A percentile compares a stretch with the other conserved stretches of the same genome.
Conservation (phyloP, 2,329 filamentous ascomycete species). For the Fusarium goolgardi region DNA sequence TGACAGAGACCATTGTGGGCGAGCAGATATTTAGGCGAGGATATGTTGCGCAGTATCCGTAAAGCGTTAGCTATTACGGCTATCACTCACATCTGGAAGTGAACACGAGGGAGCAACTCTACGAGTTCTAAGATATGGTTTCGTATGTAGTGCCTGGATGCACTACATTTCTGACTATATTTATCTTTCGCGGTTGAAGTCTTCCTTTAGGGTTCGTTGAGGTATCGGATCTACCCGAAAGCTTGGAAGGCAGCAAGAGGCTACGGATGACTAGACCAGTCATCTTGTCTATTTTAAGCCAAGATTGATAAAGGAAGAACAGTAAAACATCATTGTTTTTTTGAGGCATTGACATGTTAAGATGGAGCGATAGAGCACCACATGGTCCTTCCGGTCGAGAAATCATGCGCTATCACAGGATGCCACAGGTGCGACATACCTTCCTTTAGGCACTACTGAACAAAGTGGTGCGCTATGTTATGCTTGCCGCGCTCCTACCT, state of each 20-base stretch:
- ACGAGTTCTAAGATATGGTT: conserved; percentile 13
- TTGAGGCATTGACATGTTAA: conserved; percentile 9
- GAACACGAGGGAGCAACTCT: conserved; percentile 24
- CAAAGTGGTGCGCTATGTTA: conserved; percentile 11
- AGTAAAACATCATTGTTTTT: conserved; percentile 6
- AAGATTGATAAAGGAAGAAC: neutral
- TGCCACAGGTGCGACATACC: conserved; percentile 20
- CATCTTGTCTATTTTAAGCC: conserved; percentile 6
- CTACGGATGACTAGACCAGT: neutral
- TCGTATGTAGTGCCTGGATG: conserved; percentile 10
- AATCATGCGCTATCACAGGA: conserved; percentile 6
- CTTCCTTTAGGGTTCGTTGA: neutral
- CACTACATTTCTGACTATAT: conserved; percentile 5
- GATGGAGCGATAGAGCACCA: conserved; percentile 3
- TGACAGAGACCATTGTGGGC: conserved; percentile 1
- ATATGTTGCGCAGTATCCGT: conserved; percentile 15
- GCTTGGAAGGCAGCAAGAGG: neutral
- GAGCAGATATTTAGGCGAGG: conserved; percentile 1
- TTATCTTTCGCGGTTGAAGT: neutral
- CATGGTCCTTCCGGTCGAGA: conserved; percentile 1
- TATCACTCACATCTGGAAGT: conserved; percentile 10
- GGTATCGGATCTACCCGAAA: neutral
- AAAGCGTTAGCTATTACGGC: conserved; percentile 13
- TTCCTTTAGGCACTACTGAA: conserved; percentile 22
- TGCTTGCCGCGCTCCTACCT: conserved; percentile 16